A percentile compares a stretch with the other conserved stretches of the same genome.
phyloP scores from a whole-genome alignment of 2,329 filamentous ascomycete genomes.

The Claviceps monticola region DNA sequence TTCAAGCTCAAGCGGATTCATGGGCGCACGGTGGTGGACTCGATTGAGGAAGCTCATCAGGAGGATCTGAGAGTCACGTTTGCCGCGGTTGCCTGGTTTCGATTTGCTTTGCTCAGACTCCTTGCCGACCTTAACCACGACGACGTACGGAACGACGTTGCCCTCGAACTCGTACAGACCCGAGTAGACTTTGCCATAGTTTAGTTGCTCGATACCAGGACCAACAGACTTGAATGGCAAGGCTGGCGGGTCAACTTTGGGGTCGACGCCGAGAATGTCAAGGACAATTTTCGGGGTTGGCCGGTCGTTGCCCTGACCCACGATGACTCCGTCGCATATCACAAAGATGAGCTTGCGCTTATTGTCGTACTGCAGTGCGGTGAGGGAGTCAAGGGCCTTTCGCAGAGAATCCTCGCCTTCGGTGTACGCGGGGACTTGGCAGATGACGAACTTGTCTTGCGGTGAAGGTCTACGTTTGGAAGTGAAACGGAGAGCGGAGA shows the following conservation, averaged over 20 bases:
- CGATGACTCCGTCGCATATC: slow-evolving; percentile 93
- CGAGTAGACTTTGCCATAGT: slow-evolving; percentile 97
- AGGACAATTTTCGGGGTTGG: slow-evolving; percentile 96
- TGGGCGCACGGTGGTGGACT: slow-evolving; percentile 83
- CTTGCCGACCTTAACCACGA: slow-evolving; percentile 94
- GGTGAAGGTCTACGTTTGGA: slow-evolving; percentile 78
- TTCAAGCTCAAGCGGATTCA: slow-evolving; percentile 92
- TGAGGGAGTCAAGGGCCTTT: slow-evolving; percentile 87
- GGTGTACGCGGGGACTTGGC: slow-evolving; percentile 93
- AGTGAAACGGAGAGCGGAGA: slow-evolving; percentile 85
- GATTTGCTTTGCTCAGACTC: slow-evolving; percentile 82
- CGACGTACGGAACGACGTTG: slow-evolving; percentile 91
- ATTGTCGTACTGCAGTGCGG: slow-evolving; percentile 91
- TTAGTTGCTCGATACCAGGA: slow-evolving; percentile 77
- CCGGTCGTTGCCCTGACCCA: slow-evolving; percentile 88
- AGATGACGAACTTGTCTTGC: slow-evolving; percentile 98
- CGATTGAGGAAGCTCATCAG: slow-evolving; percentile 97
- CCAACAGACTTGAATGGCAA: slow-evolving; percentile 91
- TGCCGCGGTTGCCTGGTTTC: slow-evolving; percentile 95
- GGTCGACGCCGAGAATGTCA: slow-evolving; percentile 92
- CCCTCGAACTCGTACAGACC: slow-evolving; percentile 95
- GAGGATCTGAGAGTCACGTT: slow-evolving; percentile 93
- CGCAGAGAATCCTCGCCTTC: slow-evolving; percentile 92
- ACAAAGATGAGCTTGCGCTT: slow-evolving; percentile 95
- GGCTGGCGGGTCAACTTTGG: slow-evolving; percentile 88